These are phyloP conservation scores for Trichosporon sp. DNA, from an alignment of 1,284 basidiomycete genomes.

Conservation along the genomic window DNA sequence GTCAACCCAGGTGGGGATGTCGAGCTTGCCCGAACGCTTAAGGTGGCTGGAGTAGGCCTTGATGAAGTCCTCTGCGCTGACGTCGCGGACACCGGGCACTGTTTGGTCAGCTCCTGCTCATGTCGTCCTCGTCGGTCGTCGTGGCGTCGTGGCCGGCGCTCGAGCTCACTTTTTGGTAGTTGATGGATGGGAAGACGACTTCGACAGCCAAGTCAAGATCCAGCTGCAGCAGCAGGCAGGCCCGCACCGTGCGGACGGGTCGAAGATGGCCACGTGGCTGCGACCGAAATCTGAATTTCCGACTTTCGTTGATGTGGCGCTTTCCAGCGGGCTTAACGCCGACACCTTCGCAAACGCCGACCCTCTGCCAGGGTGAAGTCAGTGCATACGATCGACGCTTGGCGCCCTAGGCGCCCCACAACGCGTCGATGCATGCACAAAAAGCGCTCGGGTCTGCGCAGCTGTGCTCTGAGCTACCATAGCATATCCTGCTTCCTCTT, in stretches of 20 bases:
- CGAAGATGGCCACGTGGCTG: background rate
- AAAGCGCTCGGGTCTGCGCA: no score
- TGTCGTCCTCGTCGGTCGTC: conserved; percentile 2
- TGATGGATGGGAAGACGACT: conserved; percentile 5
- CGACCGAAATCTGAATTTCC: background rate
- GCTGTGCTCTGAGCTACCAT: no score
- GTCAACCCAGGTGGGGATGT: conserved; percentile 98
- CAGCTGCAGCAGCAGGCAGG: background rate
- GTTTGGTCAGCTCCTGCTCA: background rate
- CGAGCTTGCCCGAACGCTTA: conserved; percentile 65
- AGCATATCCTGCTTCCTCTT: no score
- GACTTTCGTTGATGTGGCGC: background rate
- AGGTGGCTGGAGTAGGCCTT: conserved; percentile 77
- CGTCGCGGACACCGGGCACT: conserved; percentile 3
- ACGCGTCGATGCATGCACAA: background rate
- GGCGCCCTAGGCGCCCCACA: background rate
- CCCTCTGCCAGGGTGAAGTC: background rate
- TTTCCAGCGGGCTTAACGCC: background rate
- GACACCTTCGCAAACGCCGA: background rate
- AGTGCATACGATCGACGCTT: background rate
- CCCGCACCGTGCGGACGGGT: background rate
- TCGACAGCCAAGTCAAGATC: conserved; percentile 2
- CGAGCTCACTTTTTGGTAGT: conserved; percentile 2
- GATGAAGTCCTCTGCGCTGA: conserved; percentile 62
- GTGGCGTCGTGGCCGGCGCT: background rate